Evolutionary conservation across 2,329 filamentous ascomycete genomes (phyloP).

Genomic region (Talaromyces sp.): DNA sequence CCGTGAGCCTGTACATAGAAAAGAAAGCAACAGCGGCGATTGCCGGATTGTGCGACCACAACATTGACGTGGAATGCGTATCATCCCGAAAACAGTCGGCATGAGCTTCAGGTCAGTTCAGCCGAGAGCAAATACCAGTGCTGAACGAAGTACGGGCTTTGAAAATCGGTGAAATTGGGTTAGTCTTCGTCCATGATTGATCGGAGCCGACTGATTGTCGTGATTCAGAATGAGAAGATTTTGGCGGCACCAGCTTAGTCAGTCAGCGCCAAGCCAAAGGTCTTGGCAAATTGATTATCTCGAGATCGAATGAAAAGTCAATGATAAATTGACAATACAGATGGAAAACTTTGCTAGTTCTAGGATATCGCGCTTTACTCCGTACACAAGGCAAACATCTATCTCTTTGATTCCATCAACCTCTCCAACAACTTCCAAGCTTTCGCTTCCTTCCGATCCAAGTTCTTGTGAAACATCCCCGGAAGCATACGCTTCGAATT

Average conservation of each 20-base stretch:
- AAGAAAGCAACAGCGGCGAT: too few relatives aligned
- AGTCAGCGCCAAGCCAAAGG: neutral
- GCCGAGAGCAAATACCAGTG: neutral
- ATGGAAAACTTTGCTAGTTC: neutral
- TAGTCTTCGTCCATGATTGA: neutral
- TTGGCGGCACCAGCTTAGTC: neutral
- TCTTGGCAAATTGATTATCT: neutral
- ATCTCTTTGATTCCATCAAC: constrained; percentile 21
- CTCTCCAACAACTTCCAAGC: constrained; percentile 47
- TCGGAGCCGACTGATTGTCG: neutral
- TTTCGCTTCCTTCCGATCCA: constrained; percentile 56
- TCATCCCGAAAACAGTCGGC: neutral
- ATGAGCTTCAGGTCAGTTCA: neutral
- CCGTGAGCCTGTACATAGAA: too few relatives aligned
- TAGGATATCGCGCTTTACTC: neutral
- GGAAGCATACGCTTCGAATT: constrained; percentile 67
- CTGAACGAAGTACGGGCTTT: neutral
- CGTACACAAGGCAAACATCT: neutral
- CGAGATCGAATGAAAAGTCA: neutral
- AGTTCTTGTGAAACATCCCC: constrained; percentile 58
- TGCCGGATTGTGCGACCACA: neutral
- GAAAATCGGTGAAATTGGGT: neutral
- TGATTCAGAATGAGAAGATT: neutral
- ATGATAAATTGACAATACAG: neutral
- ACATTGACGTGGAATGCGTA: neutral